Evolutionary conservation across 1,284 basidiomycete species (phyloP), one percentile per base, ranked within the genome.

Genomic region (Cutaneotrichosporon sp.): DNA sequence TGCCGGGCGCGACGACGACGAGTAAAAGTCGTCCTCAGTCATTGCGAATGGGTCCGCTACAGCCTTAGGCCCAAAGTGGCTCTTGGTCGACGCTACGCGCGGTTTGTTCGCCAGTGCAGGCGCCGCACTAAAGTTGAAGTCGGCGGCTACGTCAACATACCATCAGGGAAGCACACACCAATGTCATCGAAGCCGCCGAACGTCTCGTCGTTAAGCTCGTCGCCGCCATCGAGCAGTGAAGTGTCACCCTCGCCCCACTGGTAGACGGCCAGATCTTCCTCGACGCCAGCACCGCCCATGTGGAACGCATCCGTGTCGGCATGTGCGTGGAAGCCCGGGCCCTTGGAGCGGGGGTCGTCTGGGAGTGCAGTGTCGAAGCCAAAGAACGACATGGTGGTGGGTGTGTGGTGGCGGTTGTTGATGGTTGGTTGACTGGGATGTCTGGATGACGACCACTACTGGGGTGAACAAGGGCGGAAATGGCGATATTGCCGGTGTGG

Each of bases 201-300:
- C 1, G 96, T 99, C 83, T 97, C 93, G 76, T 97, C 92, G 80
- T 97, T 97, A 72, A 93, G 78, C 69, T 94, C 92, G 83, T 97
- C 93, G 58, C 88, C 88, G 46, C 88, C 88, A 79, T 98, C 96
- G 72, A 90, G 88, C 65, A 97, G 85, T 11, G 95, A 86, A n/a
- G 90, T 90, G 80, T 94, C 91, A 70, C 87, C 88, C 56, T 92
- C 91, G 50, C 76, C 76, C 79, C 80, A 82, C 46, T 76, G 76
- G 68, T 82, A 82, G 8, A 82, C 82, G 56, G 81, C 81, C 69
- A 97, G 84, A 81, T 93, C 92, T 68, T 86, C 85, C 70, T 86
- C 80, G 9, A 79, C 85, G 34, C 84, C 84, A 56, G 82, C 79
- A 52, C 85, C 82, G 42, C 57, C 60, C 18, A 57, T 55, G n/a